Evolutionary conservation across 306 rosid species (phyloP).

Genomic region (Trifolium dubium): DNA sequence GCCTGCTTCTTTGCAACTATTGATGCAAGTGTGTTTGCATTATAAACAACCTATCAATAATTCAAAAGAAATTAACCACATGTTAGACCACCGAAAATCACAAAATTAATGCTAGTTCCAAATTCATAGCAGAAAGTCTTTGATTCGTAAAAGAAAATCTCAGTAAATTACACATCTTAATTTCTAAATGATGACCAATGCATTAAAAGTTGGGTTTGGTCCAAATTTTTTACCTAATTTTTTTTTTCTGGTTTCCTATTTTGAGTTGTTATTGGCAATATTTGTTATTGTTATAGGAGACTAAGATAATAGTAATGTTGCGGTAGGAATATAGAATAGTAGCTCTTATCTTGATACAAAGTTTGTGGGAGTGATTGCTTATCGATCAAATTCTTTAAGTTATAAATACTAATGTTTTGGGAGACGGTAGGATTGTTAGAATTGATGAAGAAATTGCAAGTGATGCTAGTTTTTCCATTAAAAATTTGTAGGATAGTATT

Average conservation of each 20-base stretch:
- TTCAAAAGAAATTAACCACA: slow-evolving; percentile 26
- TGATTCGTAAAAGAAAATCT: neutral
- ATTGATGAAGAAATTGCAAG: neutral
- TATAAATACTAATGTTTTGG: slow-evolving; percentile 10
- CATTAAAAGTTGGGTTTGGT: slow-evolving; percentile 19
- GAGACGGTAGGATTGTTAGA: slow-evolving; percentile 2
- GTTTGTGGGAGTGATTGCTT: too few relatives aligned
- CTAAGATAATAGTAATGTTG: slow-evolving; percentile 8
- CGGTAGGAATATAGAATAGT: too few relatives aligned
- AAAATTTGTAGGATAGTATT: too few relatives aligned
- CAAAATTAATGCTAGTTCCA: slow-evolving; percentile 9
- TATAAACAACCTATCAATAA: slow-evolving; percentile 67
- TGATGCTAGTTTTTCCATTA: neutral
- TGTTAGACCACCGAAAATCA: slow-evolving; percentile 16
- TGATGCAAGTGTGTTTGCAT: slow-evolving; percentile 75
- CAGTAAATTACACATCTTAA: slow-evolving; percentile 21
- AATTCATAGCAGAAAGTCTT: slow-evolving; percentile 25
- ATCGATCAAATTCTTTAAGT: neutral
- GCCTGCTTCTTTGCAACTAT: slow-evolving; percentile 67
- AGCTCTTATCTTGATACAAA: too few relatives aligned
- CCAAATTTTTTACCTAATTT: slow-evolving; percentile 19
- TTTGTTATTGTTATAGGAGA: slow-evolving; percentile 1
- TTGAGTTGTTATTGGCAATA: slow-evolving; percentile 22
- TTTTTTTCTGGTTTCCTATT: slow-evolving; percentile 1
- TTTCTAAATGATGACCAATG: slow-evolving; percentile 13